Evolutionary conservation across 2,329 filamentous ascomycete genomes (phyloP).

Genomic region (Diplodia intermedia): DNA sequence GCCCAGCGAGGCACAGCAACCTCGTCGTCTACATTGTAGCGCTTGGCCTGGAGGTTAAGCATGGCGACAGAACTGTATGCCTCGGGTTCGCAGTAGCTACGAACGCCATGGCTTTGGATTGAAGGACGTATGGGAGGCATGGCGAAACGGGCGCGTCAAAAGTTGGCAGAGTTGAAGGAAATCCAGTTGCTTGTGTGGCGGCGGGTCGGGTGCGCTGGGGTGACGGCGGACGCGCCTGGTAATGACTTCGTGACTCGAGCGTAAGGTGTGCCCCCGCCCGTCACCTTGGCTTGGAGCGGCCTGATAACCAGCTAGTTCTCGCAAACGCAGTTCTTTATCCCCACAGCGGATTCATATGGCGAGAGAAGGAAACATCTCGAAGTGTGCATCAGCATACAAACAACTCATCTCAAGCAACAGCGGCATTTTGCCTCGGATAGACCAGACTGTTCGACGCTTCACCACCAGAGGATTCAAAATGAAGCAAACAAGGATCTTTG

Average conservation of each 20-base stretch:
- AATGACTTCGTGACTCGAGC: neutral
- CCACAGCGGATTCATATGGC: too few species aligned
- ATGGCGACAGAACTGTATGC: conserved; percentile 8
- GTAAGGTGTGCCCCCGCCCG: neutral
- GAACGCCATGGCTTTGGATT: neutral
- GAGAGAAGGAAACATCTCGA: neutral
- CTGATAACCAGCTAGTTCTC: neutral
- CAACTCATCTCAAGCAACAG: neutral
- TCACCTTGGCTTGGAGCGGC: neutral
- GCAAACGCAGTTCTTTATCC: neutral
- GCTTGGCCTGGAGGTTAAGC: conserved; percentile 5
- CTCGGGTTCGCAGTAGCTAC: conserved; percentile 14
- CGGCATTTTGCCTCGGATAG: neutral
- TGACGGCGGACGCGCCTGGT: neutral
- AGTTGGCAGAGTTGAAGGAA: neutral
- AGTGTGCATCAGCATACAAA: neutral
- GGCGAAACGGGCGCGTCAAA: neutral
- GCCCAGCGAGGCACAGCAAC: conserved; percentile 1
- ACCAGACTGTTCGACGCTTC: neutral
- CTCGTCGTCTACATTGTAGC: neutral
- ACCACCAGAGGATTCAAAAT: neutral
- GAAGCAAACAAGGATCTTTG: too few species aligned
- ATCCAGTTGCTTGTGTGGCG: neutral
- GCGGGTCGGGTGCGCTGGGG: neutral
- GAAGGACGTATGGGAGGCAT: neutral